Percentiles rank a stretch among this genome's conserved stretches.
Evolutionary conservation across 768 basidiomycete species (phyloP).

Genomic region (Pulveroboletus sp.): DNA sequence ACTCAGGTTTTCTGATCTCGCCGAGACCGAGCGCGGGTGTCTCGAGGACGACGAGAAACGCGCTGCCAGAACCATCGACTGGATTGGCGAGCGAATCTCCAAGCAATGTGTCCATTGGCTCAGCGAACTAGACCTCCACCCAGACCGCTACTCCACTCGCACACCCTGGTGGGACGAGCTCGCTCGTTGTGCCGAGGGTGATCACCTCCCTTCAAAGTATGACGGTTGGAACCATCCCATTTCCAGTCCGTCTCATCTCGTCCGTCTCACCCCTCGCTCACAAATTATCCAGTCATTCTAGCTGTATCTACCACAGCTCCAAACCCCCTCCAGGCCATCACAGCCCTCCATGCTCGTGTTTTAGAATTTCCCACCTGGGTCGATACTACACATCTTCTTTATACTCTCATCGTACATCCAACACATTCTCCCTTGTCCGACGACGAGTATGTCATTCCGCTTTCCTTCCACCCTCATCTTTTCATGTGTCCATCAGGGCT

Average conservation of each 20-base stretch:
- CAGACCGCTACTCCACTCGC: slow-evolving; percentile 39
- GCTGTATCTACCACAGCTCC: slow-evolving; percentile 81
- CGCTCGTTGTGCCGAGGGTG: slow-evolving; percentile 71
- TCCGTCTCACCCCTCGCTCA: slow-evolving; percentile 10
- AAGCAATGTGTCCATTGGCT: slow-evolving; percentile 69
- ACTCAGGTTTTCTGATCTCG: slow-evolving; percentile 75
- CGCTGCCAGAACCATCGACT: slow-evolving; percentile 79
- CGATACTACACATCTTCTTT: slow-evolving; percentile 66
- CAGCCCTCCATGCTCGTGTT: slow-evolving; percentile 64
- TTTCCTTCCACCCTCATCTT: slow-evolving; percentile 1
- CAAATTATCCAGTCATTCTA: slow-evolving; percentile 57
- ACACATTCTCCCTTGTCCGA: slow-evolving; percentile 64
- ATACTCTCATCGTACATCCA: slow-evolving; percentile 78
- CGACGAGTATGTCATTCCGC: slow-evolving; percentile 63
- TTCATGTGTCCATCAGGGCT: slow-evolving; percentile 47
- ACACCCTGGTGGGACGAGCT: slow-evolving; percentile 92
- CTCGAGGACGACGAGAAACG: slow-evolving; percentile 78
- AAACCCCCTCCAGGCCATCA: slow-evolving; percentile 79
- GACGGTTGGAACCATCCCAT: slow-evolving; percentile 91
- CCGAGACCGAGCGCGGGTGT: slow-evolving; percentile 69
- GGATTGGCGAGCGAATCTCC: slow-evolving; percentile 74
- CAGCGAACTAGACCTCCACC: slow-evolving; percentile 53
- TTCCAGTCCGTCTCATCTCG: slow-evolving; percentile 51
- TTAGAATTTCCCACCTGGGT: slow-evolving; percentile 80
- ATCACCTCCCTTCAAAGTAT: slow-evolving; percentile 62